Conservation (phyloP, 2,329 filamentous ascomycete species). For the Xylariaceae sp. region DNA sequence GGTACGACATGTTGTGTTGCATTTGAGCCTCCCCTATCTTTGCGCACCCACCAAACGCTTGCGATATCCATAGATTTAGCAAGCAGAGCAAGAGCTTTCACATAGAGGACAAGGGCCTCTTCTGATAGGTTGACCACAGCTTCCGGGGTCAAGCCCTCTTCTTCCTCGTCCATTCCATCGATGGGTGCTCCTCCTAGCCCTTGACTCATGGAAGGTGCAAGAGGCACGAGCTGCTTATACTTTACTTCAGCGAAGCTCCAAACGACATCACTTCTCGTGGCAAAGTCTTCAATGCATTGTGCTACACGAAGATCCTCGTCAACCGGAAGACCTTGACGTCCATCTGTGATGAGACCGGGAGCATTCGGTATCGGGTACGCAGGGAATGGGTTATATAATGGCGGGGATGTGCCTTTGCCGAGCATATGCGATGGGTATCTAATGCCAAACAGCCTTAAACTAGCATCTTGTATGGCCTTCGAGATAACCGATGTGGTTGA, state of each 20-base stretch:
- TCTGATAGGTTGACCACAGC: conserved; percentile 85
- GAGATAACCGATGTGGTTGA: conserved; percentile 89
- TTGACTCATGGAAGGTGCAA: conserved; percentile 73
- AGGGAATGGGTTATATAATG: conserved; percentile 78
- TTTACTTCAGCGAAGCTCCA: conserved; percentile 98
- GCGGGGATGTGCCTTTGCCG: conserved; percentile 65
- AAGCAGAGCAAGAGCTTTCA: conserved; percentile 85
- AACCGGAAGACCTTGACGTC: conserved; percentile 52
- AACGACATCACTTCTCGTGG: conserved; percentile 90
- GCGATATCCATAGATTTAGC: conserved; percentile 96
- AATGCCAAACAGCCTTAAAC: conserved; percentile 67
- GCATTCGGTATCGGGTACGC: conserved; percentile 69
- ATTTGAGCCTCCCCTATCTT: conserved; percentile 60
- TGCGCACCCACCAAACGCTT: conserved; percentile 83
- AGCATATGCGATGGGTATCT: conserved; percentile 60
- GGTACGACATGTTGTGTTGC: conserved; percentile 36
- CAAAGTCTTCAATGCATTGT: conserved; percentile 83
- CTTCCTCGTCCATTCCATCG: conserved; percentile 58
- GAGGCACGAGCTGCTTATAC: conserved; percentile 91
- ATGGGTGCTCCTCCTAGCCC: conserved; percentile 59
- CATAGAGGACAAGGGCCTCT: conserved; percentile 91
- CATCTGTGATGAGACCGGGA: conserved; percentile 63
- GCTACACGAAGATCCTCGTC: conserved; percentile 80
- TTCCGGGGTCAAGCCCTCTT: conserved; percentile 77
- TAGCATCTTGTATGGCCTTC: conserved; percentile 92